Evolutionary conservation across 192 early-diverging fungal species (phyloP), one percentile per base, ranked within the genome.

Genomic region (Linnemannia hyalina): DNA sequence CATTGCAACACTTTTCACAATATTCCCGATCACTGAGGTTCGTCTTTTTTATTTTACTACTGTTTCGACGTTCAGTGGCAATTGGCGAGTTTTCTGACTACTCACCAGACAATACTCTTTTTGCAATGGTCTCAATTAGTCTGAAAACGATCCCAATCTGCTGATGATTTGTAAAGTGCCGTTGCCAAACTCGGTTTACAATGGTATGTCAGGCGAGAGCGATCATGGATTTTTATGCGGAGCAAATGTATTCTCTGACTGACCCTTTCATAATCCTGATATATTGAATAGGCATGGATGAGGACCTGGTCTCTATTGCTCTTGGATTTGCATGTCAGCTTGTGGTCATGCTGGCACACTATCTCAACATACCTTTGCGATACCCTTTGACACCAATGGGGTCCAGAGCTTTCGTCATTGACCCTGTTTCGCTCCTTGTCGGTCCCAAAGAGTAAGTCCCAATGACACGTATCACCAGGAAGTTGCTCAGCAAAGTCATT

Each of bases 311-410:
- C 23, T 90, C 95, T 0, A 94, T 94, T 10, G 95, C 94, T 0
- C 72, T 97, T 2, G 96, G 96, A 13, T 95, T 90, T 77, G 89
- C 93, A 0, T 87, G 90, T 55, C 96, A 97, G 77, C 83, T 95
- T 10, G 90, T 95, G 4, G 81, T 78, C 47, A 91, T 96, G 90
- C 68, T 97, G 18, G 94, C 96, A 0, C 92, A 89, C 79, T 96
- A 96, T 73, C 87, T 97, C 23, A 89, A 88, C 6, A 79, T 96
- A 35, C 93, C 94, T 0, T 74, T 97, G 23, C 81, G 94, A 78
- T 97, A 96, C 83, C 95, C 95, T 10, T 92, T 96, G 18, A 92
- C 81, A 32, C 90, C 93, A 4, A 96, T 94, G 94, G 94, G 94
- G 11, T 96, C 95, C 0, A 89, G 94, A 22, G 94, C 95, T 23